Percentiles rank a stretch among this genome's conserved stretches.
These are phyloP conservation scores for Pseudopithomyces maydicus DNA, from an alignment of 2,329 filamentous ascomycete genomes.

Conservation along the genomic window DNA sequence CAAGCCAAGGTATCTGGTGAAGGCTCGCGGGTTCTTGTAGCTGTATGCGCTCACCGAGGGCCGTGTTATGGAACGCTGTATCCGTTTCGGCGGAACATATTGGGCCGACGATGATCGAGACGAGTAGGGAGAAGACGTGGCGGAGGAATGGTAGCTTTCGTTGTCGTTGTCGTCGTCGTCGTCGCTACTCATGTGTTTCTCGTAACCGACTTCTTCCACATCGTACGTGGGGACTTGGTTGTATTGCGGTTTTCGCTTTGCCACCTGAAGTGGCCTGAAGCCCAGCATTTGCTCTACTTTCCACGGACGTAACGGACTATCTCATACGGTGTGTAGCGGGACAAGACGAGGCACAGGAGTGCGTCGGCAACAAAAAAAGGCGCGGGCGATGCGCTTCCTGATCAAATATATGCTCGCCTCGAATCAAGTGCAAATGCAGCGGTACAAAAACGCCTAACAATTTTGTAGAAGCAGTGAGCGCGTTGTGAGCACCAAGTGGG, in stretches of 20 bases:
- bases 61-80: conserved; percentile 26
- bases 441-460: conserved; percentile 3
- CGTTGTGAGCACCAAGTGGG: neutral
- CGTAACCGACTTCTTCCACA: conserved; percentile 40
- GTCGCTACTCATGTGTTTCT: conserved; percentile 47
- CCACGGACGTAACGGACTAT: conserved; percentile 1
- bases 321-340: conserved; percentile 10
- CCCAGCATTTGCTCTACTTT: conserved; percentile 32
- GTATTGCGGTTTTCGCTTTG: conserved; percentile 44
- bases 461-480: neutral
- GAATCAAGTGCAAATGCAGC: neutral
- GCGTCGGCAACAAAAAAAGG: neutral
- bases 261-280: conserved; percentile 44
- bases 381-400: neutral
- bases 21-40: conserved; percentile 72
- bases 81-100: conserved; percentile 27
- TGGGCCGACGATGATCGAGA: conserved; percentile 56
- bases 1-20: conserved; percentile 79
- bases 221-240: conserved; percentile 35
- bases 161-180: conserved; percentile 42
- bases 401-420: neutral
- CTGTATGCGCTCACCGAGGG: conserved; percentile 45
- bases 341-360: neutral
- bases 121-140: conserved; percentile 54
- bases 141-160: conserved; percentile 40